These are phyloP conservation scores for Toxoplasma gondii DNA, from an alignment of 169 alveolate genomes.

Conservation along the genomic window DNA sequence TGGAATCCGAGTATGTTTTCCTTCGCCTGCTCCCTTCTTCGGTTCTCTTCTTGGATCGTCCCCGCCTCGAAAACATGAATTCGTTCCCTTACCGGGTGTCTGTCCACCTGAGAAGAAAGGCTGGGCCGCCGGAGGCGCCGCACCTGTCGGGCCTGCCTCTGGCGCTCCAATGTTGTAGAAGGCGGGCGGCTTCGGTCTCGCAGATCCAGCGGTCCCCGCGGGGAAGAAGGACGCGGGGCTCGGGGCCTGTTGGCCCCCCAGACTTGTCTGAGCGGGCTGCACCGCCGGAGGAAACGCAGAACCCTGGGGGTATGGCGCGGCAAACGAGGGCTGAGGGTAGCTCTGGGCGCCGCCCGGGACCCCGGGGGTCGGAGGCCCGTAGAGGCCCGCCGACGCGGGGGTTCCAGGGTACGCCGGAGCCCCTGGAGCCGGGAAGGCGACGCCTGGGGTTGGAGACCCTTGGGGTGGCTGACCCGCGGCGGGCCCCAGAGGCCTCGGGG, in stretches of 20 bases:
- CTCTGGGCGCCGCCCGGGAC: not conserved
- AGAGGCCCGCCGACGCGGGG: not conserved
- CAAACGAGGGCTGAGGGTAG: not conserved
- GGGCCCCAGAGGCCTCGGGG: not conserved
- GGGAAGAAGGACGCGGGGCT: no score
- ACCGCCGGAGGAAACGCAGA: not conserved
- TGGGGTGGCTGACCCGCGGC: not conserved
- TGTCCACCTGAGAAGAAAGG: no score
- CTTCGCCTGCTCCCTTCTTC: not conserved
- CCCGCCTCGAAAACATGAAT: no score
- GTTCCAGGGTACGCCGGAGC: not conserved
- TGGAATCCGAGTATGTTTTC: not conserved
- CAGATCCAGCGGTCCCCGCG: not conserved
- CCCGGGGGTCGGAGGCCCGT: not conserved
- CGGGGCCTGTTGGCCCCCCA: not conserved
- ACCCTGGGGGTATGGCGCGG: not conserved
- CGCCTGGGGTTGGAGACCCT: not conserved
- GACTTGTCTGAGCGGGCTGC: not conserved
- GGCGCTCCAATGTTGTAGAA: not conserved
- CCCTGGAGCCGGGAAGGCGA: not conserved
- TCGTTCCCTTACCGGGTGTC: no score
- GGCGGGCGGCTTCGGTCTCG: not conserved
- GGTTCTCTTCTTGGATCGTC: no score
- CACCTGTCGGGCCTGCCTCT: no score
- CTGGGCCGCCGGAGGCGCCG: no score